phyloP scores from a whole-genome alignment of 2,329 filamentous ascomycete genomes.

The Pseudogymnoascus sp. region DNA sequence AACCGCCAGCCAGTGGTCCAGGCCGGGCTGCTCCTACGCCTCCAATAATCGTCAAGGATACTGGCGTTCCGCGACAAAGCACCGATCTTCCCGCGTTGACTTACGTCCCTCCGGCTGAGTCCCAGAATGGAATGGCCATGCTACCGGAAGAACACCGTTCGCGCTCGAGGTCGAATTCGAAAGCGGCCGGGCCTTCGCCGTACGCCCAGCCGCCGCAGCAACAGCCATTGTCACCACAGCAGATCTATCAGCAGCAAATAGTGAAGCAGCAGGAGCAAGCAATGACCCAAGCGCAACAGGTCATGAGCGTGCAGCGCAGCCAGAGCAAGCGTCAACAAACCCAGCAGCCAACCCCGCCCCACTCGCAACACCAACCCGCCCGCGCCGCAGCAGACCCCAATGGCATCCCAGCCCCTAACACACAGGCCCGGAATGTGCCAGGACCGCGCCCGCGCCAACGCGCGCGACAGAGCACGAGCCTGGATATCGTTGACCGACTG shows the following conservation, averaged over 20 bases:
- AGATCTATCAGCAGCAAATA: conserved; percentile 53
- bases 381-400: conserved; percentile 31
- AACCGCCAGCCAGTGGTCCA: conserved; percentile 63
- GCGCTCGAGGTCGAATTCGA: conserved; percentile 62
- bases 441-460: conserved; percentile 67
- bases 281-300: conserved; percentile 70
- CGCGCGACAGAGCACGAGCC: conserved; percentile 67
- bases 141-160: conserved; percentile 60
- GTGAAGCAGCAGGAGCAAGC: conserved; percentile 80
- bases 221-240: conserved; percentile 26
- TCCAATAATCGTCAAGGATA: conserved; percentile 53
- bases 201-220: conserved; percentile 40
- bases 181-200: conserved; percentile 46
- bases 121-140: conserved; percentile 34
- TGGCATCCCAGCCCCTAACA: conserved; percentile 31
- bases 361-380: conserved; percentile 44
- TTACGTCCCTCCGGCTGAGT: conserved; percentile 24
- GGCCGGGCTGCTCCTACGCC: conserved; percentile 50
- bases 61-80: conserved; percentile 50
- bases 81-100: conserved; percentile 43
- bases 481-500: conserved; percentile 76
- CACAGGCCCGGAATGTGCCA: conserved; percentile 37
- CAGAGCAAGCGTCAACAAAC: conserved; percentile 62
- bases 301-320: conserved; percentile 63
- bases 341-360: conserved; percentile 43